These are phyloP conservation scores for Sarcocystis neurona DNA, from an alignment of 169 alveolate genomes.

Conservation along the genomic window DNA sequence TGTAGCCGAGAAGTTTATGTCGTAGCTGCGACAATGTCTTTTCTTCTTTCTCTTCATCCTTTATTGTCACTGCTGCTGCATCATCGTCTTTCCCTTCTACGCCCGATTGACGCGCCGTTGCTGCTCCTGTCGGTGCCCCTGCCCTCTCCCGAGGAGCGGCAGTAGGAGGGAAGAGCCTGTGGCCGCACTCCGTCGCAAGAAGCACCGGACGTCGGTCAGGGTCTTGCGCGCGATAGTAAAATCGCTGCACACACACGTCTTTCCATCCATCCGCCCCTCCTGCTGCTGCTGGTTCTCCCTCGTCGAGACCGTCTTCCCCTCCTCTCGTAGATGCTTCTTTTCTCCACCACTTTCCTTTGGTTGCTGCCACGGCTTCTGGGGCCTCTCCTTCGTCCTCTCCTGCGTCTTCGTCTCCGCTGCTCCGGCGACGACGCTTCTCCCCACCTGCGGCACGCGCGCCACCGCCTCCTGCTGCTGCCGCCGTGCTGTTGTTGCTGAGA, in stretches of 20 bases:
- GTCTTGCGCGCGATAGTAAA: constrained; percentile 37
- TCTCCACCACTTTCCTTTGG: no score
- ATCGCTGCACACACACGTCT: constrained; percentile 12
- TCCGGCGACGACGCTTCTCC: no score
- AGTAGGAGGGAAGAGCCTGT: no score
- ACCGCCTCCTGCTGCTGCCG: not conserved
- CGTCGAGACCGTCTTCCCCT: not conserved
- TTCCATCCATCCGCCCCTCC: not conserved
- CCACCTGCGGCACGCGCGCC: not conserved
- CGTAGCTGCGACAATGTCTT: not conserved
- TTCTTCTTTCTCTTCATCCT: not conserved
- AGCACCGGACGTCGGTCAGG: constrained; percentile 28
- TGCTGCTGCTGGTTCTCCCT: not conserved
- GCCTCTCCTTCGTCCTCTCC: no score
- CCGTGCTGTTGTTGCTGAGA: not conserved
- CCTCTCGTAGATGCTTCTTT: no score
- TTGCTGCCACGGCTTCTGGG: no score
- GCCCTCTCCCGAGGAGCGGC: no score
- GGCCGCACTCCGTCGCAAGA: not conserved
- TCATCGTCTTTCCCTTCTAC: not conserved
- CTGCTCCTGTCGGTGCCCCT: no score
- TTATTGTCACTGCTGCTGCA: not conserved
- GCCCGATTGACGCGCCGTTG: no score
- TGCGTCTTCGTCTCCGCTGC: no score
- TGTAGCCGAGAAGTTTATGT: not conserved